These are phyloP conservation scores for Geranium brycei DNA, from an alignment of 345 rosid species.

Conservation along the genomic window DNA sequence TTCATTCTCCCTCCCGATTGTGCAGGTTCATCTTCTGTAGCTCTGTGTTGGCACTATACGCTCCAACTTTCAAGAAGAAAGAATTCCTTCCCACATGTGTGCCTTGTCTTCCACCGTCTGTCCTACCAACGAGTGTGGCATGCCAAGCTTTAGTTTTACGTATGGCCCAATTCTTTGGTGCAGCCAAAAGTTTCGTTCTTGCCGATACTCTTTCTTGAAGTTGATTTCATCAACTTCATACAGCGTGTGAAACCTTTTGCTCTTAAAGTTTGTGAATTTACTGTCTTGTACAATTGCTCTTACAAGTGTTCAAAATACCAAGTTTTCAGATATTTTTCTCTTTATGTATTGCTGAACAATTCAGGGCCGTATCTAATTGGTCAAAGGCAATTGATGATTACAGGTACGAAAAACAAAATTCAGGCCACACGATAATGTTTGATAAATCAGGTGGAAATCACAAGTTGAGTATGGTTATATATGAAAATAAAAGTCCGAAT, in stretches of 20 bases:
- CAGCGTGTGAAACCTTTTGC: slow-evolving; percentile 16
- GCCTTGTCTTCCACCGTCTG: slow-evolving; percentile 52
- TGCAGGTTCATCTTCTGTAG: slow-evolving; percentile 75
- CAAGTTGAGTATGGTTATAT: too few relatives aligned
- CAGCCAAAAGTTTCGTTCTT: slow-evolving; percentile 40
- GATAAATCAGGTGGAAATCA: too few relatives aligned
- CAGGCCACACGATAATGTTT: too few relatives aligned
- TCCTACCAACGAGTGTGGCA: slow-evolving; percentile 29
- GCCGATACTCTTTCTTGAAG: slow-evolving; percentile 27
- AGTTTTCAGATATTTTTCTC: too few relatives aligned
- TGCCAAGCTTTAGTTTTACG: slow-evolving; percentile 39
- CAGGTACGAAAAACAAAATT: too few relatives aligned
- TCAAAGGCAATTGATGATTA: too few relatives aligned
- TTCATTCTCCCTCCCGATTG: slow-evolving; percentile 1
- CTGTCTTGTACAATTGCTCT: too few relatives aligned
- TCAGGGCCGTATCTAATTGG: too few relatives aligned
- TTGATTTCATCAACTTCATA: slow-evolving; percentile 11
- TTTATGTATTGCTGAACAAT: too few relatives aligned
- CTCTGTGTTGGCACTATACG: slow-evolving; percentile 46
- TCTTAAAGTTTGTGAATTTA: neutral
- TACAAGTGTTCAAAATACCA: too few relatives aligned
- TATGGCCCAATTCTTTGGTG: slow-evolving; percentile 49
- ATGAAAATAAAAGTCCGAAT: too few relatives aligned
- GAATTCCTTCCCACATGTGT: slow-evolving; percentile 62
- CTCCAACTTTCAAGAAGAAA: slow-evolving; percentile 36